Percentiles rank a stretch among this genome's conserved stretches.
These are phyloP conservation scores for Discostella pseudostelligera DNA, from an alignment of 108 stramenopile genomes.

Conservation along the genomic window DNA sequence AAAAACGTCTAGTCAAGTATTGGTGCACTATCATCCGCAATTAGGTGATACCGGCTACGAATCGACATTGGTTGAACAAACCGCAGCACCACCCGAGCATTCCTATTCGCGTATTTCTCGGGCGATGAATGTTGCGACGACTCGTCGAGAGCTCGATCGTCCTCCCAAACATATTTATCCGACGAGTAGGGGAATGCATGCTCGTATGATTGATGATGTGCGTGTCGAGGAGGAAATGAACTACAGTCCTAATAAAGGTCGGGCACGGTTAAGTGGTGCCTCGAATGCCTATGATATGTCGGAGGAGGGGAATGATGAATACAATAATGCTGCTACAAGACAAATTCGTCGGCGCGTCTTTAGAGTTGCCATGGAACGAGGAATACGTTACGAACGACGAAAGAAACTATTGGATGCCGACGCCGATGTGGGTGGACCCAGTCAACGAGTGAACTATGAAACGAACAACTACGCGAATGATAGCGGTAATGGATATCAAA, in stretches of 20 bases:
- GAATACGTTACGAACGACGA: constrained; percentile 24
- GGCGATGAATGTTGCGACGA: constrained; percentile 5
- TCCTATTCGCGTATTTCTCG: not conserved
- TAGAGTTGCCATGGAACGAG: constrained; percentile 34
- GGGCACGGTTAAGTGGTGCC: too few relatives aligned
- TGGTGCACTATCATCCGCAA: constrained; percentile 53
- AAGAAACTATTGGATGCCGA: constrained; percentile 32
- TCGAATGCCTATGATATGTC: too few relatives aligned
- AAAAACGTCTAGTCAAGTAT: constrained; percentile 14
- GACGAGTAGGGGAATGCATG: constrained; percentile 29
- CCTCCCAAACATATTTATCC: not conserved
- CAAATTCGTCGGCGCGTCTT: constrained; percentile 36
- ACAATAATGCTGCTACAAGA: constrained; percentile 42
- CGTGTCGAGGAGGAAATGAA: constrained; percentile 14
- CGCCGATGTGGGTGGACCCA: constrained; percentile 32
- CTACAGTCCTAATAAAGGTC: too few relatives aligned
- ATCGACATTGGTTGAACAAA: constrained; percentile 32
- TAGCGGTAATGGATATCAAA: too few relatives aligned
- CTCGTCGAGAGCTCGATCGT: not conserved
- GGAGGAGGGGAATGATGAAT: constrained; percentile 31
- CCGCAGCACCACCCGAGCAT: not conserved
- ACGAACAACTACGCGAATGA: too few relatives aligned
- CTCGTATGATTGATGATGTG: constrained; percentile 39
- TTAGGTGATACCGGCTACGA: constrained; percentile 48
- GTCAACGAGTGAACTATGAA: too few relatives aligned